Conservation (phyloP, 768 basidiomycete species). For the Rhodotorula toruloides region DNA sequence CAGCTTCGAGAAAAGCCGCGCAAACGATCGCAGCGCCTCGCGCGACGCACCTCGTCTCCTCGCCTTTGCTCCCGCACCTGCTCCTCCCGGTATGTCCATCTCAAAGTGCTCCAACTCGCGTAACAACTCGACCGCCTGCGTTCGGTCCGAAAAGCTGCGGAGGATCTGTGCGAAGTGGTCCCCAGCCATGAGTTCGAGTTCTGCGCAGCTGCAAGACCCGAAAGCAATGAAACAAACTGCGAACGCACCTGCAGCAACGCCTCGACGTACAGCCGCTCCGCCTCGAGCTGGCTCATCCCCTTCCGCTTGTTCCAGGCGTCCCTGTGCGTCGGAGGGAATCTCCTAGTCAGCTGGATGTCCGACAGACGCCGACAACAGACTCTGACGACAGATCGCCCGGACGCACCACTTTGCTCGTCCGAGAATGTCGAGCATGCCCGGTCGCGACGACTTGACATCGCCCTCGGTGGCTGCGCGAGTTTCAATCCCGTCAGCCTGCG, state of each 20-base stretch:
- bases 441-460: conserved; percentile 71
- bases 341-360: conserved; percentile 26
- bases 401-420: conserved; percentile 84
- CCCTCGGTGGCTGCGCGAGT: conserved; percentile 69
- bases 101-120: conserved; percentile 30
- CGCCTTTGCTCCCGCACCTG: neutral
- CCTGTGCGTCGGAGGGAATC: conserved; percentile 51
- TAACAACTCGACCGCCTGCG: conserved; percentile 29
- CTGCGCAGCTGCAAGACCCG: neutral
- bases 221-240: neutral
- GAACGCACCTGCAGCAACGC: conserved; percentile 71
- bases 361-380: too few relatives aligned
- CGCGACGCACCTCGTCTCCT: neutral
- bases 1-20: too few relatives aligned
- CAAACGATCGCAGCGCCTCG: too few relatives aligned
- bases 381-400: neutral
- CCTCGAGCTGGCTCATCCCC: conserved; percentile 69
- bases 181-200: too few relatives aligned
- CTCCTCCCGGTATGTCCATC: neutral
- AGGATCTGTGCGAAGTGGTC: conserved; percentile 16
- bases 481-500: too few relatives aligned
- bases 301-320: conserved; percentile 94
- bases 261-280: conserved; percentile 84
- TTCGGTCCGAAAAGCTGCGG: conserved; percentile 23
- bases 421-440: conserved; percentile 84